Evolutionary conservation across 169 alveolate genomes (phyloP).

Genomic region (Plasmodium coatneyi): DNA sequence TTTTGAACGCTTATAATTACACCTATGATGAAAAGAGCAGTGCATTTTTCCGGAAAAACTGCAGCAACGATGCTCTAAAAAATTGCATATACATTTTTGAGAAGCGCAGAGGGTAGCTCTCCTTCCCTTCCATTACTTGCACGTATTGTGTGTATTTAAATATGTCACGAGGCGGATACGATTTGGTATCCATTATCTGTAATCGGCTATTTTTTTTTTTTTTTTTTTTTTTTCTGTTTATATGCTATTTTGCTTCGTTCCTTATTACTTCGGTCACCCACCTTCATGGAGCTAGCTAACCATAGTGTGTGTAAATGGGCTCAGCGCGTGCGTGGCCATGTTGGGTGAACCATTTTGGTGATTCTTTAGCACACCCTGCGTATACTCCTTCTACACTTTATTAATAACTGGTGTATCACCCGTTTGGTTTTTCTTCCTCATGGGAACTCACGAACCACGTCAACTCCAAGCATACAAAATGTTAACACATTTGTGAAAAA

Average conservation of each 20-base stretch:
- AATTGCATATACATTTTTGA: conserved; percentile 59
- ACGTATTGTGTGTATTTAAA: not conserved
- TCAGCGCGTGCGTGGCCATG: not conserved
- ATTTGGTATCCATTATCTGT: not conserved
- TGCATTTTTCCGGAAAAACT: conserved; percentile 32
- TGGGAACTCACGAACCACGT: not conserved
- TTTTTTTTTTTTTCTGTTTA: not conserved
- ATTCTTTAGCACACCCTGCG: not conserved
- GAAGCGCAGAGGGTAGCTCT: conserved; percentile 13
- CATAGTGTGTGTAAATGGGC: not conserved
- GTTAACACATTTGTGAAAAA: not conserved
- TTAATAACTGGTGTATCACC: not conserved
- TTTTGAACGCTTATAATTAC: conserved; percentile 28
- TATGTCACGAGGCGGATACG: not conserved
- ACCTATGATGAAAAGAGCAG: conserved; percentile 60
- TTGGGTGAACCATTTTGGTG: not conserved
- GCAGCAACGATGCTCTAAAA: conserved; percentile 26
- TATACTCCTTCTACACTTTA: not conserved
- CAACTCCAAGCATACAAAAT: not conserved
- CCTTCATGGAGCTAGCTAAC: not conserved
- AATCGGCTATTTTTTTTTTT: not conserved
- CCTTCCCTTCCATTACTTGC: not conserved
- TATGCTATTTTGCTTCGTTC: not conserved
- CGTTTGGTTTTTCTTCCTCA: not conserved
- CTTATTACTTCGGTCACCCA: not conserved